Percentiles rank a stretch among this genome's conserved stretches.
phyloP scores from a whole-genome alignment of 148 eudicot genomes.

The Euryodendron excelsum region DNA sequence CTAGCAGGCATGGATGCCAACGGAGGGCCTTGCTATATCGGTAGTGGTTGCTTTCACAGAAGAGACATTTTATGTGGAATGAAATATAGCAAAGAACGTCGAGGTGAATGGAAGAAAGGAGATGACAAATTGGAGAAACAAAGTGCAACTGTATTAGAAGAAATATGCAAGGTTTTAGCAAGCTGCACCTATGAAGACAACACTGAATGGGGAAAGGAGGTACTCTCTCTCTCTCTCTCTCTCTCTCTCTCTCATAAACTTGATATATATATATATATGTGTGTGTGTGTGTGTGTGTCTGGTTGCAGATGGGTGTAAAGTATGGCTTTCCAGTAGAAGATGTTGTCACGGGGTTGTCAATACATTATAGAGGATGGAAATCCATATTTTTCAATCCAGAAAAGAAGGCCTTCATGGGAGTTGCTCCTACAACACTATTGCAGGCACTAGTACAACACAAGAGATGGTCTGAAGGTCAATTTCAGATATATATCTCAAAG shows the following conservation, averaged over 20 bases:
- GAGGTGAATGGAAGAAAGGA: not conserved
- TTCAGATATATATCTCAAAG: slow-evolving; percentile 24
- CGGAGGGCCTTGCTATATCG: slow-evolving; percentile 17
- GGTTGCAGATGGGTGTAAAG: slow-evolving; percentile 10
- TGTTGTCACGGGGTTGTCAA: not conserved
- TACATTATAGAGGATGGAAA: not conserved
- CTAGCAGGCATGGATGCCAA: not conserved
- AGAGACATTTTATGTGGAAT: slow-evolving; percentile 6
- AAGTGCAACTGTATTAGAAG: not conserved
- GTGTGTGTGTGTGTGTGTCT: too few relatives aligned
- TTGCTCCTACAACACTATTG: slow-evolving; percentile 9
- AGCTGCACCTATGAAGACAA: slow-evolving; percentile 15
- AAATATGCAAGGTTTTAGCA: slow-evolving; percentile 1
- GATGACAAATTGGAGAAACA: not conserved
- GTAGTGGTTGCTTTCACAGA: slow-evolving; percentile 17
- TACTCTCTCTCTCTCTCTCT: slow-evolving; percentile 12
- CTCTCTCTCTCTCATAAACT: slow-evolving; percentile 7
- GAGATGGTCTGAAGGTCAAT: slow-evolving; percentile 15
- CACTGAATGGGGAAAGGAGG: slow-evolving; percentile 20
- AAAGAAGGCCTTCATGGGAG: not conserved
- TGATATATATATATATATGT: too few relatives aligned
- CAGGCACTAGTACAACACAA: not conserved
- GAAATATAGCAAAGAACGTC: not conserved
- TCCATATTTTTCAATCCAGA: slow-evolving; percentile 2
- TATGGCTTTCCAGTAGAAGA: slow-evolving; percentile 19